These are phyloP conservation scores for Fusarium tricinctum DNA, from an alignment of 2,329 filamentous ascomycete species.

Conservation along the genomic window DNA sequence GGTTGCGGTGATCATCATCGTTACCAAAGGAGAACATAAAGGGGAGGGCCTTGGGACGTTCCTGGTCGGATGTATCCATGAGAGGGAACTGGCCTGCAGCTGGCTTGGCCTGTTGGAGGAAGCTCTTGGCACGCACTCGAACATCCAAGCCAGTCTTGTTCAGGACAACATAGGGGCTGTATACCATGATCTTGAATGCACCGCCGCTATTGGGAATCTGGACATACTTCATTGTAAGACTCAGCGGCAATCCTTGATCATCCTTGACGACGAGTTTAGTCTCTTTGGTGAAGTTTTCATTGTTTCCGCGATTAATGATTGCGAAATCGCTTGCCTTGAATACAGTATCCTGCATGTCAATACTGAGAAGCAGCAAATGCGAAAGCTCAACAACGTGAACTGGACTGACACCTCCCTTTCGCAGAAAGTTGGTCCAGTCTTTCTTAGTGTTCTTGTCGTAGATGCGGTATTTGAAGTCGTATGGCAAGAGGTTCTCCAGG, in stretches of 20 bases:
- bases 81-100: conserved; percentile 84
- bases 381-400: conserved; percentile 97
- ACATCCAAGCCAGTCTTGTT: conserved; percentile 96
- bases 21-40: conserved; percentile 96
- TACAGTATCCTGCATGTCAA: conserved; percentile 96
- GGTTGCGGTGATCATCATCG: conserved; percentile 86
- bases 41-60: conserved; percentile 81
- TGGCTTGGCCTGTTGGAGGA: conserved; percentile 84
- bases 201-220: conserved; percentile 91
- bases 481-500: conserved; percentile 93
- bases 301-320: conserved; percentile 91
- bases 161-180: conserved; percentile 92
- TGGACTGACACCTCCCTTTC: conserved; percentile 96
- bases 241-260: conserved; percentile 81
- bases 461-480: conserved; percentile 99
- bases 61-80: conserved; percentile 62
- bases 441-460: conserved; percentile 99
- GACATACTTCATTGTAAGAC: conserved; percentile 91
- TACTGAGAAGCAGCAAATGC: conserved; percentile 89
- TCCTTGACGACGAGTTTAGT: conserved; percentile 85
- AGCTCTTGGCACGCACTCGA: conserved; percentile 88
- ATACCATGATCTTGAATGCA: conserved; percentile 95
- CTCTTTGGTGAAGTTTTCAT: conserved; percentile 91
- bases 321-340: conserved; percentile 97
- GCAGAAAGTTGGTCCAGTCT: conserved; percentile 98